A percentile compares a stretch with the other conserved stretches of the same genome.
Conservation (phyloP, 2,329 filamentous ascomycete genomes). For the Nemania bipapillata region DNA sequence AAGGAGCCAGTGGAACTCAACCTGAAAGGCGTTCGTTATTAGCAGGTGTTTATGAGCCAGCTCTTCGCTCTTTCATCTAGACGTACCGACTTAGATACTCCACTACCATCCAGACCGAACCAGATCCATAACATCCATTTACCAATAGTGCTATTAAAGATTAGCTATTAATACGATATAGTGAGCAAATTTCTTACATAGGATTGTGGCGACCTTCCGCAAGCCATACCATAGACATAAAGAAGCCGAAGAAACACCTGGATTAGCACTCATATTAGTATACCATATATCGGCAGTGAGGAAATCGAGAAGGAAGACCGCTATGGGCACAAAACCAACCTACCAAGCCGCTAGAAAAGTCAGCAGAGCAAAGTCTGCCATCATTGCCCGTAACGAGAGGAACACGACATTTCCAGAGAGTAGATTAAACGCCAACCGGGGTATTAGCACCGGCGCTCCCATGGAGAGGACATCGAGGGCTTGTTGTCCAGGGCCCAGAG, state of each 20-base stretch:
- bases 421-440: slow-evolving; percentile 82
- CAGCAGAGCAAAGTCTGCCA: slow-evolving; percentile 83
- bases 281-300: background rate
- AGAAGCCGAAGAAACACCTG: slow-evolving; percentile 79
- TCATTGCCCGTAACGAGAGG: slow-evolving; percentile 82
- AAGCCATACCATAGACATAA: slow-evolving; percentile 83
- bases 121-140: slow-evolving; percentile 96
- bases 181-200: slow-evolving; percentile 56
- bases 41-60: background rate
- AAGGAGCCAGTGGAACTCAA: slow-evolving; percentile 80
- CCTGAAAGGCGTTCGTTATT: slow-evolving; percentile 51
- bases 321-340: slow-evolving; percentile 7
- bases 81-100: slow-evolving; percentile 67
- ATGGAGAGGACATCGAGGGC: slow-evolving; percentile 82
- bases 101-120: slow-evolving; percentile 83
- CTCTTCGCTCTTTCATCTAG: background rate
- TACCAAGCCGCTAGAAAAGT: slow-evolving; percentile 78
- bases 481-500: slow-evolving; percentile 66
- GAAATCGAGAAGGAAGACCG: background rate
- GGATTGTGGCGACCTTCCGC: slow-evolving; percentile 70
- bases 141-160: slow-evolving; percentile 68
- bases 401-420: slow-evolving; percentile 87
- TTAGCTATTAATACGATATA: slow-evolving; percentile 30
- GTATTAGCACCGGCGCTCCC: slow-evolving; percentile 79
- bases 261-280: slow-evolving; percentile 2